A percentile compares a stretch with the other conserved stretches of the same genome.
Evolutionary conservation across 1,139 yeast genomes (phyloP).

Genomic region (Scheffersomyces cryptocercus): DNA sequence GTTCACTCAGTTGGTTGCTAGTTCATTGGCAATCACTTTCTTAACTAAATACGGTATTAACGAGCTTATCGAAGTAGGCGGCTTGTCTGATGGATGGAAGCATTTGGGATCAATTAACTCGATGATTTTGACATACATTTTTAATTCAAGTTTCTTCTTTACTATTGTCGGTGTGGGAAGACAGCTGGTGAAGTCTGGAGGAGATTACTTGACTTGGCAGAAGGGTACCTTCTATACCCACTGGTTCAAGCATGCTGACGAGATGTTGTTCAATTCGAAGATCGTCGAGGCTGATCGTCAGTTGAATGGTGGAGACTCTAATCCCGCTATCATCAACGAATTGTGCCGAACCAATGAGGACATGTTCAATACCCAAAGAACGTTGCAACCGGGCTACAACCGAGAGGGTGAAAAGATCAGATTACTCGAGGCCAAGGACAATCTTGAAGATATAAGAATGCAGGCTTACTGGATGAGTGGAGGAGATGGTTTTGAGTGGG

Average conservation of each 20-base stretch:
- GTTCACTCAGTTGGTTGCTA: constrained; percentile 26
- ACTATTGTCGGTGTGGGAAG: constrained; percentile 62
- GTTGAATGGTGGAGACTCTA: constrained; percentile 43
- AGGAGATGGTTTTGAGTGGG: constrained; percentile 79
- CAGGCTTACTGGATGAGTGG: constrained; percentile 79
- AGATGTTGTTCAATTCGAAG: constrained; percentile 64
- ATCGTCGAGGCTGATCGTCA: constrained; percentile 66
- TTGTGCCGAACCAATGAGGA: constrained; percentile 36
- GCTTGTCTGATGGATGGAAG: constrained; percentile 37
- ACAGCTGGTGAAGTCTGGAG: constrained; percentile 46
- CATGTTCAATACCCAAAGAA: constrained; percentile 23
- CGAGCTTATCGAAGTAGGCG: constrained; percentile 34
- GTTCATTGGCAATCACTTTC: constrained; percentile 37
- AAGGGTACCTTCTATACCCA: constrained; percentile 65
- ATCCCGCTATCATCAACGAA: constrained; percentile 38
- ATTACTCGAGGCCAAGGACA: constrained; percentile 42
- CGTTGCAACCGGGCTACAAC: constrained; percentile 34
- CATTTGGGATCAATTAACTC: constrained; percentile 55
- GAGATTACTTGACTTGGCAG: constrained; percentile 60
- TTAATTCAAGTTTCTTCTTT: constrained; percentile 62
- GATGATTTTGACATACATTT: constrained; percentile 62
- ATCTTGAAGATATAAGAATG: constrained; percentile 54
- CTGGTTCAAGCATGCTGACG: constrained; percentile 69
- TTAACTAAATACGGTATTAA: constrained; percentile 42
- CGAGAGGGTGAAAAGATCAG: constrained; percentile 44